Conservation (phyloP, 1,139 yeast genomes). For the Pneumocystis canis region DNA sequence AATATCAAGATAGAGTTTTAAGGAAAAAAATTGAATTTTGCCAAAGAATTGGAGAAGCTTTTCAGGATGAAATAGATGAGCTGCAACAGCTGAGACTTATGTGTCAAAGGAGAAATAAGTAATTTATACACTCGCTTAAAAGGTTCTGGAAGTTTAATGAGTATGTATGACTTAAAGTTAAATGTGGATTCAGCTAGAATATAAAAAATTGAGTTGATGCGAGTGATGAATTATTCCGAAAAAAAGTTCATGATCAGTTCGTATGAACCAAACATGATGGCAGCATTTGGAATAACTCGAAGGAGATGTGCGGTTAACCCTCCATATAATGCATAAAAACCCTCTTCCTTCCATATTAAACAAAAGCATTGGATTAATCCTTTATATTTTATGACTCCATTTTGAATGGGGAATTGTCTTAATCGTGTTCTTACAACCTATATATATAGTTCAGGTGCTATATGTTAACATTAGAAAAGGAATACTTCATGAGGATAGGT, state of each 20-base stretch:
- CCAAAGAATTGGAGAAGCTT: background rate
- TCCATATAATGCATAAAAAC: constrained; percentile 85
- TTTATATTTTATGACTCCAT: constrained; percentile 74
- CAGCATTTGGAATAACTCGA: constrained; percentile 94
- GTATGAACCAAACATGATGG: constrained; percentile 99
- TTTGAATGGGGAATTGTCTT: constrained; percentile 78
- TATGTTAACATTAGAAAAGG: no score
- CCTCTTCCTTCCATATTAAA: constrained; percentile 77
- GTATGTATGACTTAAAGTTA: no score
- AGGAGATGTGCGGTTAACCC: constrained; percentile 93
- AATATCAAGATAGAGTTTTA: background rate
- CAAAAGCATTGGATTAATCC: constrained; percentile 81
- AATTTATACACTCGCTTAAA: no score
- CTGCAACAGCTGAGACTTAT: background rate
- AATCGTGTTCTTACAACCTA: constrained; percentile 52
- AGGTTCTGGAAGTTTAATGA: no score
- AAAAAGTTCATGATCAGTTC: constrained; percentile 41
- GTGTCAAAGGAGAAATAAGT: background rate
- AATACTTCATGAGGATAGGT: constrained; percentile 98
- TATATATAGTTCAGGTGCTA: no score
- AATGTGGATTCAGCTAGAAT: no score
- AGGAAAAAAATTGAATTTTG: background rate
- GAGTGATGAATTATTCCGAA: no score
- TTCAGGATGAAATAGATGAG: background rate
- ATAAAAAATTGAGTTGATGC: no score